Evolutionary conservation across 768 basidiomycete genomes (phyloP).

Genomic region (Russula brevipes): DNA sequence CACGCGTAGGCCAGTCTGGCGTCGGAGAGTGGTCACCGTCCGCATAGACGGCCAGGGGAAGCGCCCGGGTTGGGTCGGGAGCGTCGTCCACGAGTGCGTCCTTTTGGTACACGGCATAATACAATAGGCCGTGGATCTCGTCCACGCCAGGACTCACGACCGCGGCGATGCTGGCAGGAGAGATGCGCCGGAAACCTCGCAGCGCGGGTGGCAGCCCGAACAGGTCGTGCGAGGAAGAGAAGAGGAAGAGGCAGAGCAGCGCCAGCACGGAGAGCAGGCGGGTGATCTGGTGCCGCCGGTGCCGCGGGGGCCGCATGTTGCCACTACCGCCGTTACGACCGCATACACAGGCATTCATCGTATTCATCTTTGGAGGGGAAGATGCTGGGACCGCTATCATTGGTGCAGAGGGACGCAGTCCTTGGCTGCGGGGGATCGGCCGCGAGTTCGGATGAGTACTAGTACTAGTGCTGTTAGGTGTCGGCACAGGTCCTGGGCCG

Average conservation of each 20-base stretch:
- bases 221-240: slow-evolving; percentile 20
- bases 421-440: slow-evolving; percentile 9
- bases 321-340: not conserved
- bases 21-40: slow-evolving; percentile 35
- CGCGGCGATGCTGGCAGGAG: slow-evolving; percentile 19
- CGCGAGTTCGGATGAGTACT: slow-evolving; percentile 1
- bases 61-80: slow-evolving; percentile 41
- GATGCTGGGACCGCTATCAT: no score
- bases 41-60: slow-evolving; percentile 53
- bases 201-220: slow-evolving; percentile 16
- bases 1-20: slow-evolving; percentile 42
- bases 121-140: slow-evolving; percentile 69
- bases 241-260: slow-evolving; percentile 20
- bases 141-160: slow-evolving; percentile 14
- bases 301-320: not conserved
- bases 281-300: not conserved
- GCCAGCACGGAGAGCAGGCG: slow-evolving; percentile 1
- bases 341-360: no score
- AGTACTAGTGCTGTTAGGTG: no score
- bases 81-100: slow-evolving; percentile 34
- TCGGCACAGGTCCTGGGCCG: not conserved
- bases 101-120: slow-evolving; percentile 52
- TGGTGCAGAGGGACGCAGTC: not conserved
- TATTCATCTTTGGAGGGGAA: no score
- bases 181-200: slow-evolving; percentile 15